Conservation (phyloP, 2,329 filamentous ascomycete species). For the Hymenoscyphus albidus region DNA sequence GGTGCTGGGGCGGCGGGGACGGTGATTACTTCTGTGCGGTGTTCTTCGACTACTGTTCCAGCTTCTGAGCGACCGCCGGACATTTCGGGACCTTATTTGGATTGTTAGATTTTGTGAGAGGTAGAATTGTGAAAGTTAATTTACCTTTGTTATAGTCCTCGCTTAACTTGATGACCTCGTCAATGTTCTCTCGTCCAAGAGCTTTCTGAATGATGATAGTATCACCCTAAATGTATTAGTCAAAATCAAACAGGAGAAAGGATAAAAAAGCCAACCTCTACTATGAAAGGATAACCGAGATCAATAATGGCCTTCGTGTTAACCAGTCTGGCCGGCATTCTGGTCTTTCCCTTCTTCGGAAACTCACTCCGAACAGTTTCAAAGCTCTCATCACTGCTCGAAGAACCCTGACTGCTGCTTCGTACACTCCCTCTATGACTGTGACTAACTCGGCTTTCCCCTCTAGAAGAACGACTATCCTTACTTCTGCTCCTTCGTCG, state of each 20-base stretch:
- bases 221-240: conserved; percentile 58
- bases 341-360: conserved; percentile 83
- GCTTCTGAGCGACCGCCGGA: conserved; percentile 44
- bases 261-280: conserved; percentile 62
- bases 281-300: conserved; percentile 78
- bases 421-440: conserved; percentile 27
- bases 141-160: conserved; percentile 59
- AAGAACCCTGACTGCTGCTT: conserved; percentile 43
- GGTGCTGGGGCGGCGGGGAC: conserved; percentile 27
- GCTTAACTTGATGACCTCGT: conserved; percentile 80
- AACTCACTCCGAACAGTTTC: conserved; percentile 58
- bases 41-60: conserved; percentile 48
- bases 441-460: conserved; percentile 24
- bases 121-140: background rate
- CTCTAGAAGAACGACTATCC: conserved; percentile 19
- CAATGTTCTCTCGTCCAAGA: conserved; percentile 85
- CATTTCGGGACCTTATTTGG: conserved; percentile 27
- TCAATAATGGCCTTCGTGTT: conserved; percentile 78
- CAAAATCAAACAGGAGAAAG: background rate
- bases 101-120: conserved; percentile 22
- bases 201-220: conserved; percentile 80
- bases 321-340: conserved; percentile 77
- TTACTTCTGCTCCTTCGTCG: conserved; percentile 40
- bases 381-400: conserved; percentile 41
- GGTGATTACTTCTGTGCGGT: conserved; percentile 41